Conservation (phyloP, 441 rosid species). For the Pelargonium citronellum region DNA sequence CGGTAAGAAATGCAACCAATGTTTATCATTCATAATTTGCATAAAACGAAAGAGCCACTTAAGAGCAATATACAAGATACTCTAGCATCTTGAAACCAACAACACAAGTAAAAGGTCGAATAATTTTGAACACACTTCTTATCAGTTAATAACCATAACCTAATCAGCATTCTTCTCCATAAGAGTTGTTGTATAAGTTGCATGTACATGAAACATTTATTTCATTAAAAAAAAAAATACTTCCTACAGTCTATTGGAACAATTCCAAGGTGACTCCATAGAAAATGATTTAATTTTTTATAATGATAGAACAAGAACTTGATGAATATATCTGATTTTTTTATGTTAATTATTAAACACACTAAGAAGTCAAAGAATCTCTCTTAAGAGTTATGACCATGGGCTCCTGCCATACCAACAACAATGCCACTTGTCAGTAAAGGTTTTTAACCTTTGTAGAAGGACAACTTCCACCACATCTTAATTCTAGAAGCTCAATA, state of each 20-base stretch:
- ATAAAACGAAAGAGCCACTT: not conserved
- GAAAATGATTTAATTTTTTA: not conserved
- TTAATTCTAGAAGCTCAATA: not conserved
- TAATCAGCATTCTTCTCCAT: not conserved
- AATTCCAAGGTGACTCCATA: not conserved
- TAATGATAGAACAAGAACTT: not conserved
- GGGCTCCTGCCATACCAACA: not conserved
- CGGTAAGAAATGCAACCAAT: not conserved
- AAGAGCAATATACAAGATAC: not conserved
- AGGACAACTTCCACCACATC: constrained; percentile 1
- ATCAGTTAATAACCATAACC: not conserved
- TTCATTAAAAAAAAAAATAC: not conserved
- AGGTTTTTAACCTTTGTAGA: too few relatives aligned
- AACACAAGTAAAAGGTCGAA: not conserved
- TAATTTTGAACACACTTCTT: not conserved
- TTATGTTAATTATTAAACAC: not conserved
- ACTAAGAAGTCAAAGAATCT: not conserved
- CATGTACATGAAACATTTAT: too few relatives aligned
- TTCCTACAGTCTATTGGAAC: not conserved
- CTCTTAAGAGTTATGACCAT: not conserved
- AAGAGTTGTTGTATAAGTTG: not conserved
- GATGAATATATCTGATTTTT: not conserved
- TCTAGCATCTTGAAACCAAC: not conserved
- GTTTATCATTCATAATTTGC: constrained; percentile 1
- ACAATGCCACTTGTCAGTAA: not conserved